These are phyloP conservation scores for Apodospora peruviana DNA, from an alignment of 495 filamentous ascomycete genomes.

Conservation along the genomic window DNA sequence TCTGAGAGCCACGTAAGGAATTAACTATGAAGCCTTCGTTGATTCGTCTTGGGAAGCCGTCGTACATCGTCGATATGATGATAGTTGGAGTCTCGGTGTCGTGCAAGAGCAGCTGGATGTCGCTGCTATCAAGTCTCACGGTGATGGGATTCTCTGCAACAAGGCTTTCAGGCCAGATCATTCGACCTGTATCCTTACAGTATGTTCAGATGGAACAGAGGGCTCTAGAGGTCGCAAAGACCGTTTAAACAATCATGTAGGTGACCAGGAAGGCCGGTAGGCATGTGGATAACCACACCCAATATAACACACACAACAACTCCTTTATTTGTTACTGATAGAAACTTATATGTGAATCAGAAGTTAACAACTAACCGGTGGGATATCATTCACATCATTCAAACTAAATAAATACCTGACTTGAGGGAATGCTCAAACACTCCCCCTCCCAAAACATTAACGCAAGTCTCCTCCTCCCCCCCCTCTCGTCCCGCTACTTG, in stretches of 20 bases:
- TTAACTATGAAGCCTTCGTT: conserved; percentile 21
- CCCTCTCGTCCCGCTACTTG: too few species aligned
- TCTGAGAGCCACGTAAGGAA: conserved; percentile 34
- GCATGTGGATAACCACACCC: too few species aligned
- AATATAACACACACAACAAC: too few species aligned
- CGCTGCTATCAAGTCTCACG: conserved; percentile 26
- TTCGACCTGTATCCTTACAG: conserved; percentile 29
- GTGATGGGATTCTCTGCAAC: conserved; percentile 27
- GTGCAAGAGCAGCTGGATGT: conserved; percentile 23
- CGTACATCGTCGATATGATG: conserved; percentile 16
- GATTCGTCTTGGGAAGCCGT: conserved; percentile 12
- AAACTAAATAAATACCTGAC: too few species aligned
- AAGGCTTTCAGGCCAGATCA: conserved; percentile 23
- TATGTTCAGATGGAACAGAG: conserved; percentile 28
- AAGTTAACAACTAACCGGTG: too few species aligned
- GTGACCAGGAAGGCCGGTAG: too few species aligned
- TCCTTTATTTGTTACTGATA: too few species aligned
- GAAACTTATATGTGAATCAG: too few species aligned
- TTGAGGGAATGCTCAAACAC: too few species aligned
- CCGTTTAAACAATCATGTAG: conserved; percentile 3
- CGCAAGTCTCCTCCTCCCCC: too few species aligned
- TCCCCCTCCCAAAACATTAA: too few species aligned
- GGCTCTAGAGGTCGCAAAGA: conserved; percentile 19
- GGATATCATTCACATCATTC: too few species aligned
- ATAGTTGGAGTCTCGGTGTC: conserved; percentile 14